Base-by-base conservation (phyloP, 192 early-diverging fungal genomes). In the Backusella circina region DNA sequence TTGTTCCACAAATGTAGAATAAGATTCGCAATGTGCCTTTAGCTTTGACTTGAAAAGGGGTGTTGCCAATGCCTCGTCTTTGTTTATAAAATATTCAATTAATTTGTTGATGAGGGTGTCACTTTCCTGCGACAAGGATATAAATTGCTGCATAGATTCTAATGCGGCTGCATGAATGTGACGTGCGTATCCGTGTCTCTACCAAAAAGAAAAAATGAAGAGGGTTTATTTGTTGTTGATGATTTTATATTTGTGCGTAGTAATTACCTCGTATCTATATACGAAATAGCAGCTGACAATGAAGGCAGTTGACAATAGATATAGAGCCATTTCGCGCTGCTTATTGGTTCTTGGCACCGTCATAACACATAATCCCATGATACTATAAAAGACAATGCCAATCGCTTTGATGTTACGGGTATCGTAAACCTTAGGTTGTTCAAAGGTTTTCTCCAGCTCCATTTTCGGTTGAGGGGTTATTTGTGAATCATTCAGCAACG, bases 401-500 rank as follows among this genome's bases (percentile, higher is more conserved):
- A 23, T 28, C 26, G 12, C 21, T 28, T 12, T 61, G 54, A 61
- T 61, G 23, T 4, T 23, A 28, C 54, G 23, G 23, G 8, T 61
- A 61, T 28, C 26, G 54, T 61, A 61, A 4, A 1, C 23, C 12
- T 28, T 61, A 61, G 54, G 10, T 28, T 61, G 54, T 13, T 28
- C 54, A 61, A 61, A 26, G 21, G 10, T 61, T 26, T 61, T 26
- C 5, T 61, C 54, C 21, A 61, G 3, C 1, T 61, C 26, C 2
- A 61, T 61, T 10, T 61, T 23, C 8, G 23, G 23, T 28, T 61
- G 54, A 3, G 23, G 10, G 54, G 54, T 28, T 61, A 23, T 28
- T 3, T 61, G 54, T 61, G 54, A 21, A 61, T 61, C 23, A 1
- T 84, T 89, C 5, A 89, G 67, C 57, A 87, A 79, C 16, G 84